Evolutionary conservation across 1,139 yeast genomes (phyloP), one percentile per base, ranked within the genome.

Genomic region (Kodamaea ohmeri): DNA sequence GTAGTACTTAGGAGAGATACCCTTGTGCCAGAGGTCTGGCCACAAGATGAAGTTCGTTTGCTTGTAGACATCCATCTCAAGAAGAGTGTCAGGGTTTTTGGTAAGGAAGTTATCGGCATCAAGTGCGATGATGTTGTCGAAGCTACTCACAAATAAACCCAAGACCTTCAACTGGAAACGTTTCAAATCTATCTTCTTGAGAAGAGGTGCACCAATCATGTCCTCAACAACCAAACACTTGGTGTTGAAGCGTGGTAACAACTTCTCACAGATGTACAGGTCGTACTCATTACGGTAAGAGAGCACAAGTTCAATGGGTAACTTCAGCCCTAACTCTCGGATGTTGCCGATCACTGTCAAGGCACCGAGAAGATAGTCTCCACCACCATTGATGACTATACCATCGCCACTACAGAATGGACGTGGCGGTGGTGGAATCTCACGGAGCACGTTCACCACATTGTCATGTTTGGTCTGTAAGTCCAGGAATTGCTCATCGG

Each of bases 181-280:
- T 15, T 47, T 39, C 24, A 51, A 39, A 8, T 49, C 42, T 36
- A 48, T 47, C 22, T 37, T 43, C 22, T 42, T 47, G 34, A 45
- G 34, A 19, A 44, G 36, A 20, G 49, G 37, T 32, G 42, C 34
- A 63, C 78, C 47, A 69, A 56, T 33, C 64, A 66, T 25, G 56
- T 62, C 44, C 63, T 65, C 42, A 67, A 56, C 50, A 64, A 78
- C 27, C 37, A 51, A 32, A 41, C 60, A 56, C 26, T 41, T 46
- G n/a, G 52, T 56, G 30, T 52, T 47, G 31, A 51, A 41, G n/a
- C 29, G 36, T 0, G 56, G 56, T 15, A 52, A 38, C 21, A 50
- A 38, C 20, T 35, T 36, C 16, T 47, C 47, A 34, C 59, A 55
- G 25, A 53, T 43, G 24, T 47, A 37, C 17, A 41, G 44, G 37